A percentile compares a stretch with the other conserved stretches of the same genome.
These are phyloP conservation scores for Penicillium canescens DNA, from an alignment of 495 filamentous ascomycete species.

Conservation along the genomic window DNA sequence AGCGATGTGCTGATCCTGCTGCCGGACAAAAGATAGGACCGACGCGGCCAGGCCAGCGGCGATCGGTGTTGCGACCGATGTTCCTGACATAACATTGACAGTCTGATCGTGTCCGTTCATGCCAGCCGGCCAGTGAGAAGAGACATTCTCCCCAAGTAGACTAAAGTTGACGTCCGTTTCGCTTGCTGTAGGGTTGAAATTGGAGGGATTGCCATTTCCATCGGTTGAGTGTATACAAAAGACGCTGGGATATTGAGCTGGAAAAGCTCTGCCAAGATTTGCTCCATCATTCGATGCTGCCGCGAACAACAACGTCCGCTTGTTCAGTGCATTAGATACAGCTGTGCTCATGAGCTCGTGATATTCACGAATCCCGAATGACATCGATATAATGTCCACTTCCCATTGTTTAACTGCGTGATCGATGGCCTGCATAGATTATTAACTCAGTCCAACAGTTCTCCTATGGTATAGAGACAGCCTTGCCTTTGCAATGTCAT, in stretches of 20 bases:
- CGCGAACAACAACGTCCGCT: conserved; percentile 28
- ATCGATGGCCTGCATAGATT: conserved; percentile 27
- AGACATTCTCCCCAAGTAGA: conserved; percentile 34
- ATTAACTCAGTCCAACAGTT: conserved; percentile 16
- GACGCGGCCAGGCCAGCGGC: conserved; percentile 29
- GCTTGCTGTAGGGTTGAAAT: conserved; percentile 31
- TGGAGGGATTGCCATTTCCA: conserved; percentile 32
- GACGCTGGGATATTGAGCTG: conserved; percentile 31
- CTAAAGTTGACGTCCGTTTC: conserved; percentile 34
- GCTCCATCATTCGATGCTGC: conserved; percentile 37
- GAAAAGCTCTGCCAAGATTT: conserved; percentile 31
- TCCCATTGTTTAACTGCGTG: conserved; percentile 32
- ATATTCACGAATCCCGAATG: conserved; percentile 32
- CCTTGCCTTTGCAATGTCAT: conserved; percentile 25
- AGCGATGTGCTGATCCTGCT: conserved; percentile 22
- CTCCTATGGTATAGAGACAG: conserved; percentile 3
- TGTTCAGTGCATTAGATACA: conserved; percentile 24
- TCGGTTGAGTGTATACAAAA: conserved; percentile 38
- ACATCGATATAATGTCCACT: conserved; percentile 39
- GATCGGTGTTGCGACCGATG: conserved; percentile 35
- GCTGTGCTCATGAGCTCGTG: conserved; percentile 24
- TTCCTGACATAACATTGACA: conserved; percentile 28
- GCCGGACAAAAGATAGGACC: conserved; percentile 25
- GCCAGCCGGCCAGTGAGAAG: conserved; percentile 27
- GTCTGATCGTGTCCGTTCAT: conserved; percentile 18